Evolutionary conservation across 805 yeast genomes (phyloP), one percentile per base, ranked within the genome.

Genomic region (Debaryomyces prosopidis): DNA sequence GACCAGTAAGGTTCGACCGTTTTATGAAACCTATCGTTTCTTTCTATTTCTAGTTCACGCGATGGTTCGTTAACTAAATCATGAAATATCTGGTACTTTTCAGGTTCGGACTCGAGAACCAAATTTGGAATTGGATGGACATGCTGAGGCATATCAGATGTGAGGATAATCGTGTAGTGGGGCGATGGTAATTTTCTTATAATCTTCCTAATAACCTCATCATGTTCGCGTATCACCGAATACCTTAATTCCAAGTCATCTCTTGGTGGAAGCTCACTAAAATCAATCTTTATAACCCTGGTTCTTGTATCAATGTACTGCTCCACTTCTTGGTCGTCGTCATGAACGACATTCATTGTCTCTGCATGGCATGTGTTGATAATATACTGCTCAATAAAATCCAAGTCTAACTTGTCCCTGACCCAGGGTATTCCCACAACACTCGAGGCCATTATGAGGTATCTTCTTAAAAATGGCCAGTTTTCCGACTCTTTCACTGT

Each of bases 121-220:
- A 58, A 47, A 17, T 60, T 53, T 4, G 73, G 68, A 1, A 59
- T 40, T 2, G 76, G 75, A 46, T 66, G 72, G 23, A 53, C 47
- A 1, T 48, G 42, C 8, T 48, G 39, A n/a, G 57, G 43, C 10
- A 46, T 46, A 35, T 55, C 52, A 12, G 69, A 59, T 4, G 90
- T 80, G 46, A 82, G 69, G 2, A 89, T 61, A 2, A 90, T 65
- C 2, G 89, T 71, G 44, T 76, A 77, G 48, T 80, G 78, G 0
- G 96, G 96, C 0, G 91, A 75, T 1, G 97, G 96, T 10, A 87
- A 62, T 44, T 79, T 81, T 31, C 87, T 76, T n/a, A 87, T 49
- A 3, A 87, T 72, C 15, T 73, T 71, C 42, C 85, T 70, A 9
- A 88, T 54, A 38, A 70, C 64, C 38, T 72, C 76, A 51, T 79